Evolutionary conservation across 202 grass and related monocot genomes (phyloP).

Genomic region (Eragrostis tef): DNA sequence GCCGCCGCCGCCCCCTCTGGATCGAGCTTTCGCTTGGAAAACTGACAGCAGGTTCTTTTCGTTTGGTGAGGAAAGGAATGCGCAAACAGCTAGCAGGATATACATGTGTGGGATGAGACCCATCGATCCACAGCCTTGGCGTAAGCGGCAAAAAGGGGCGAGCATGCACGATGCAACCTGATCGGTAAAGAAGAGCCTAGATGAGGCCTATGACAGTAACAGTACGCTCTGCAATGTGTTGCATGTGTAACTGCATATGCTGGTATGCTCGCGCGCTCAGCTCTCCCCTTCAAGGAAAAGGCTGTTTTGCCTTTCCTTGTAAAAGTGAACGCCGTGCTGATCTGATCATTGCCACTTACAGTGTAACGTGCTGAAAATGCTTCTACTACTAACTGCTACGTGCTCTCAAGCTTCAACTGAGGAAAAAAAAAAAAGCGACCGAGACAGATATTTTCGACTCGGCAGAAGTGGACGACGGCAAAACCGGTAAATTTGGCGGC

Average conservation of each 20-base stretch:
- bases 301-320: constrained; percentile 22
- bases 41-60: constrained; percentile 28
- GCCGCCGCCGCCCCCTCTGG: background rate
- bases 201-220: constrained; percentile 19
- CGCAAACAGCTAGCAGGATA: background rate
- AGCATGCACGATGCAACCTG: constrained; percentile 2
- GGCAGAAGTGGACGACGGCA: background rate
- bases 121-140: constrained; percentile 33
- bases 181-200: background rate
- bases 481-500: constrained; percentile 35
- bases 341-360: background rate
- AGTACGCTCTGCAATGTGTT: constrained; percentile 1
- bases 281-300: constrained; percentile 38
- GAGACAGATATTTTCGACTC: background rate
- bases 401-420: background rate
- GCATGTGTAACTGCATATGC: constrained; percentile 10
- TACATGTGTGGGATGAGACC: constrained; percentile 15
- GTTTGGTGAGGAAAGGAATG: constrained; percentile 50
- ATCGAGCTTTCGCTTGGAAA: background rate
- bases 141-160: constrained; percentile 65
- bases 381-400: background rate
- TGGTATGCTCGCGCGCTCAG: background rate
- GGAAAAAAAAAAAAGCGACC: background rate
- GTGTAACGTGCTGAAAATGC: constrained; percentile 25
- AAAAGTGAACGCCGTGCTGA: background rate